A percentile compares a stretch with the other conserved stretches of the same genome.
These are phyloP conservation scores for Rhodotorula taiwanensis DNA, from an alignment of 768 basidiomycete species.

Conservation along the genomic window DNA sequence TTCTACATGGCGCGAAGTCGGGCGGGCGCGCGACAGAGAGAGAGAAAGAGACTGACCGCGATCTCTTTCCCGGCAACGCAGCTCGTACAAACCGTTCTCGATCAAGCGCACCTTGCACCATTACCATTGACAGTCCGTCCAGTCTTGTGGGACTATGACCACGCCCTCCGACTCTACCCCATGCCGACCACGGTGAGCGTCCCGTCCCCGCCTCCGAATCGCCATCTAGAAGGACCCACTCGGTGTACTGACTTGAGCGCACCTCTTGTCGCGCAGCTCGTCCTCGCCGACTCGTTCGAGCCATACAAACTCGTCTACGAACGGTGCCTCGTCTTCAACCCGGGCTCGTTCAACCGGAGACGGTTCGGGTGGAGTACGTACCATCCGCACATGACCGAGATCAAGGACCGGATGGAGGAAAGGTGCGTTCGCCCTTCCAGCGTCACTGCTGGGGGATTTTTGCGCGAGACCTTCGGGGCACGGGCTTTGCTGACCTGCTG, in stretches of 20 bases:
- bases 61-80: no score
- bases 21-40: neutral
- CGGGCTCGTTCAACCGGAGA: constrained; percentile 79
- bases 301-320: constrained; percentile 94
- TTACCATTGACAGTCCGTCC: constrained; percentile 78
- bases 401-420: constrained; percentile 36
- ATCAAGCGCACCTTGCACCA: constrained; percentile 90
- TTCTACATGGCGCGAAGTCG: no score
- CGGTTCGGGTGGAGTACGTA: constrained; percentile 84
- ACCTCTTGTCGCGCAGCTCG: constrained; percentile 52
- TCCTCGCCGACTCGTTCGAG: constrained; percentile 94
- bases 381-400: constrained; percentile 31
- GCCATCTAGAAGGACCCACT: no score
- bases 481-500: neutral
- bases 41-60: no score
- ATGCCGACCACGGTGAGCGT: constrained; percentile 81
- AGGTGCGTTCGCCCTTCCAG: constrained; percentile 1
- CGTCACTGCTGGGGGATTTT: no score
- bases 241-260: neutral
- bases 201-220: neutral
- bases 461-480: neutral
- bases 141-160: constrained; percentile 80
- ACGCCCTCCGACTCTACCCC: constrained; percentile 84
- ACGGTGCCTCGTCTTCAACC: constrained; percentile 97
- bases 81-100: constrained; percentile 60